Percentiles rank a stretch among this genome's conserved stretches.
phyloP scores from a whole-genome alignment of 176 grass and related monocot genomes.

The Oryza glaberrima region DNA sequence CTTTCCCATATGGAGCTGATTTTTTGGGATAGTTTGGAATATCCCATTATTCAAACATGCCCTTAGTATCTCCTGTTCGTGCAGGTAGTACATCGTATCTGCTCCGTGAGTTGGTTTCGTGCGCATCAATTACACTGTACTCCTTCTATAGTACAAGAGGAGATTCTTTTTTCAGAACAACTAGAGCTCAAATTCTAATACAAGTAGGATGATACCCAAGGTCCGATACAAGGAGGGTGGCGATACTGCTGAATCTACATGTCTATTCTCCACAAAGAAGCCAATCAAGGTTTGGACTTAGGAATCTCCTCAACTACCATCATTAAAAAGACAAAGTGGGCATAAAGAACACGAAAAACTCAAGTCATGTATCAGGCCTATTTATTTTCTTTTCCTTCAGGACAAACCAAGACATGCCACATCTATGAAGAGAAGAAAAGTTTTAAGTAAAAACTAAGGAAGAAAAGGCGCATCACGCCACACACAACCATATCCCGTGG shows the following conservation, averaged over 20 bases:
- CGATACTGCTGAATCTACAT: not conserved
- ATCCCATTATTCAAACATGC: too few species aligned
- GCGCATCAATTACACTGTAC: not conserved
- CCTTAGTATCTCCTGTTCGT: too few species aligned
- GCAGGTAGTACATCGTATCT: not conserved
- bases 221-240: not conserved
- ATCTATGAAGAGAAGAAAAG: not conserved
- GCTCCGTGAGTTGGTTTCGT: not conserved
- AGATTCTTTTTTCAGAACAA: not conserved
- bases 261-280: not conserved
- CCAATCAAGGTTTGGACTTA: not conserved
- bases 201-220: not conserved
- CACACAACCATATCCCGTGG: not conserved
- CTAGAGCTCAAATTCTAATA: not conserved
- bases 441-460: not conserved
- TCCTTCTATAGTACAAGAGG: not conserved
- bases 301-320: constrained; percentile 28
- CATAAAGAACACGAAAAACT: not conserved
- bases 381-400: constrained; percentile 6
- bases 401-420: constrained; percentile 25
- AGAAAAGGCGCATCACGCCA: constrained; percentile 23
- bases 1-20: too few species aligned
- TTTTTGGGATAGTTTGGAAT: too few species aligned
- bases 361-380: not conserved
- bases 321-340: not conserved